A percentile compares a stretch with the other conserved stretches of the same genome.
Evolutionary conservation across 805 yeast species (phyloP).

Genomic region (Candida maris): DNA sequence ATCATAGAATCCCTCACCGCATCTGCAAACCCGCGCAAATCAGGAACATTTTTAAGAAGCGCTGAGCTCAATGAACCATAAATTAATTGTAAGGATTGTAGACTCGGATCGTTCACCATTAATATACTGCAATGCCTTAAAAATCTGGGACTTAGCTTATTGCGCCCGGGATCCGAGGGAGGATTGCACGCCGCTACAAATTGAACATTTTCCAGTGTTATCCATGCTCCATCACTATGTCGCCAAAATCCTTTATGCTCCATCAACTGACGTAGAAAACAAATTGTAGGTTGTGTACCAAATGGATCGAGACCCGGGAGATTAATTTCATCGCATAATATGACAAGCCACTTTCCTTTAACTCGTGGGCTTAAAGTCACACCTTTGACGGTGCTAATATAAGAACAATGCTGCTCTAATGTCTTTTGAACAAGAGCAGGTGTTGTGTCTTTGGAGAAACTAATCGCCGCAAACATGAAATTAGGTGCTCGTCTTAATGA

Average conservation of each 20-base stretch:
- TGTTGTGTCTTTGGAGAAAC: slow-evolving; percentile 78
- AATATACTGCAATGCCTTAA: slow-evolving; percentile 62
- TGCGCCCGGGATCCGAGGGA: slow-evolving; percentile 75
- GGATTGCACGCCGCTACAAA: slow-evolving; percentile 97
- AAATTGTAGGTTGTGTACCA: slow-evolving; percentile 70
- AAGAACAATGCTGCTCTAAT: slow-evolving; percentile 69
- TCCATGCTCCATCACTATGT: slow-evolving; percentile 58
- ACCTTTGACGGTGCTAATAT: slow-evolving; percentile 51
- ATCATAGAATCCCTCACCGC: slow-evolving; percentile 65
- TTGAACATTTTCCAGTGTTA: slow-evolving; percentile 58
- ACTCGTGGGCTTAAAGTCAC: slow-evolving; percentile 52
- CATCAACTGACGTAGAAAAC: slow-evolving; percentile 69
- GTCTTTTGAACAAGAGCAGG: slow-evolving; percentile 59
- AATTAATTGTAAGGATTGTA: slow-evolving; percentile 58
- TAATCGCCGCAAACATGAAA: slow-evolving; percentile 62
- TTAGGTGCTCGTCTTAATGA: slow-evolving; percentile 57
- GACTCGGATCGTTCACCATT: slow-evolving; percentile 77
- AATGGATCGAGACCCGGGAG: slow-evolving; percentile 68
- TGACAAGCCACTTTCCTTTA: slow-evolving; percentile 66
- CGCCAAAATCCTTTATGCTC: slow-evolving; percentile 80
- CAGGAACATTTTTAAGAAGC: slow-evolving; percentile 57
- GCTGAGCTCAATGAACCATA: slow-evolving; percentile 58
- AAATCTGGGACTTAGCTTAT: slow-evolving; percentile 53
- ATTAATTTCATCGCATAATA: slow-evolving; percentile 91
- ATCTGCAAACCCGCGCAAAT: slow-evolving; percentile 48